Evolutionary conservation across 257 asterid species (phyloP).

Genomic region (Craterostigma plantagineum): DNA sequence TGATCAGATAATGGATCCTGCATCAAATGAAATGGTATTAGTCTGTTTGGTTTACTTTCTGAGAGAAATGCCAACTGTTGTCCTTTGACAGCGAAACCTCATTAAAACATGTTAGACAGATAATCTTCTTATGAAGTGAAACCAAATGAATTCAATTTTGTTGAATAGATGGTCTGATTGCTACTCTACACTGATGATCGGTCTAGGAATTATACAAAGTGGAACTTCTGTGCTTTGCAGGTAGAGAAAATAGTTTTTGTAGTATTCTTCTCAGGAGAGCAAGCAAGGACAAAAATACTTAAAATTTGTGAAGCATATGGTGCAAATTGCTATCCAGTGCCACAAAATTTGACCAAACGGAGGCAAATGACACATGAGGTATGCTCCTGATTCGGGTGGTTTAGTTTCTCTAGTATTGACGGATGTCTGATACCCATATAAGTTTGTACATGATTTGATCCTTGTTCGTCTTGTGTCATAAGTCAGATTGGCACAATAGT

Average conservation of each 20-base stretch:
- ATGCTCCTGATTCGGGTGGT: slow-evolving; percentile 16
- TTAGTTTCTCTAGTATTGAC: slow-evolving; percentile 11
- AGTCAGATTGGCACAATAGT: background rate
- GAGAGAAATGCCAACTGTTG: too few species aligned
- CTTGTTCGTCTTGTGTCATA: background rate
- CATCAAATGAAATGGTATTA: slow-evolving; percentile 68
- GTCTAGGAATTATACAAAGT: slow-evolving; percentile 3
- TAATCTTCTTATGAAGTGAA: background rate
- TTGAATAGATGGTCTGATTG: slow-evolving; percentile 1
- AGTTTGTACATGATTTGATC: slow-evolving; percentile 1
- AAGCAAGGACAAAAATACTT: slow-evolving; percentile 74
- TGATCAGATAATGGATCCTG: slow-evolving; percentile 67
- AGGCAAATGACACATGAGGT: slow-evolving; percentile 83
- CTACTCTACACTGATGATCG: slow-evolving; percentile 8
- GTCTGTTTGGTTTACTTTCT: slow-evolving; percentile 10
- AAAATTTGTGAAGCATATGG: slow-evolving; percentile 97
- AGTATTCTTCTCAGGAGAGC: slow-evolving; percentile 98
- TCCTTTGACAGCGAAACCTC: too few species aligned
- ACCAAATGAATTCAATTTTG: background rate
- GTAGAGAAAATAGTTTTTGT: slow-evolving; percentile 86
- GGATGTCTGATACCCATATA: slow-evolving; percentile 7
- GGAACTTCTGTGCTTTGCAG: slow-evolving; percentile 61
- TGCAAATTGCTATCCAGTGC: slow-evolving; percentile 95
- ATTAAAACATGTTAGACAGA: background rate
- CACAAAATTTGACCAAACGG: slow-evolving; percentile 65